These are phyloP conservation scores for Penicillium sp. DNA, from an alignment of 2,329 filamentous ascomycete species.

Conservation along the genomic window DNA sequence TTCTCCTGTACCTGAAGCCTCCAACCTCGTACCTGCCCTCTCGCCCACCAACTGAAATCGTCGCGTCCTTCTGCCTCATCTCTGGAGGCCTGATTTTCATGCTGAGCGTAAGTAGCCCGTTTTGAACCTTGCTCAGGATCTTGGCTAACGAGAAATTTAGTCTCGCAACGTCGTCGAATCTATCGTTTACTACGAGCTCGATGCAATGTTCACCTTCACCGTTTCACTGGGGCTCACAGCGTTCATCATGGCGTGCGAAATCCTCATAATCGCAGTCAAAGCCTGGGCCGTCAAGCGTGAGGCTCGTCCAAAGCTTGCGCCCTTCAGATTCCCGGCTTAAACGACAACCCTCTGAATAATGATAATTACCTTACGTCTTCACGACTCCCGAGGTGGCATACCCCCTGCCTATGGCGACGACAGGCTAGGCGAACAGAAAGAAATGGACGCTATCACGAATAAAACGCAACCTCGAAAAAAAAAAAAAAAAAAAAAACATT, in stretches of 20 bases:
- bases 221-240: constrained; percentile 82
- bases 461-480: not conserved
- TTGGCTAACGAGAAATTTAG: constrained; percentile 42
- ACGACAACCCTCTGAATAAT: not conserved
- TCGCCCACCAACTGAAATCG: constrained; percentile 86
- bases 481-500: constrained; percentile 13
- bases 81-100: constrained; percentile 91
- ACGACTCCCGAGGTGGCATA: not conserved
- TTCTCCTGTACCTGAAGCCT: constrained; percentile 78
- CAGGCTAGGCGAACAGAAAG: not conserved
- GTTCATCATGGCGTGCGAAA: constrained; percentile 83
- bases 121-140: not conserved
- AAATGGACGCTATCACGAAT: not conserved
- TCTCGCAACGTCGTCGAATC: constrained; percentile 75
- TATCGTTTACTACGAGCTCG: constrained; percentile 77
- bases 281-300: constrained; percentile 73
- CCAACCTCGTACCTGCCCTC: constrained; percentile 80
- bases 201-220: constrained; percentile 94
- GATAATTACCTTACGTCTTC: not conserved
- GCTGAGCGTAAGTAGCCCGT: constrained; percentile 71
- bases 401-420: not conserved
- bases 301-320: constrained; percentile 33
- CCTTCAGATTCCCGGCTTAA: constrained; percentile 36
- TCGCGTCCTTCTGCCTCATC: constrained; percentile 84
- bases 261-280: constrained; percentile 79